Conservation (phyloP, 2,329 filamentous ascomycete genomes). For the Metarhizium guizhouense region DNA sequence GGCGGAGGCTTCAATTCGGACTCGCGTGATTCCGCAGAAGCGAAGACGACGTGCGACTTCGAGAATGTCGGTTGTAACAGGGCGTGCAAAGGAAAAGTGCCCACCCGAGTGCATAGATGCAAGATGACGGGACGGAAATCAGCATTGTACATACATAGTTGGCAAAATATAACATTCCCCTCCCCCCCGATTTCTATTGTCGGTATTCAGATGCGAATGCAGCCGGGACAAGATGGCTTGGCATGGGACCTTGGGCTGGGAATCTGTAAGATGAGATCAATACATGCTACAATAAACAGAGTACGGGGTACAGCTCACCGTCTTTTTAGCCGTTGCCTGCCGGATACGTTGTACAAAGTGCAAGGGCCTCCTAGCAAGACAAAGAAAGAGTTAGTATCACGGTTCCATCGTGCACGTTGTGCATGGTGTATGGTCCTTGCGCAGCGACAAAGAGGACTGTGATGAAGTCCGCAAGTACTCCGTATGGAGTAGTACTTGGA, state of each 20-base stretch:
- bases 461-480: no score
- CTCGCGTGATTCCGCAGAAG: background rate
- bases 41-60: background rate
- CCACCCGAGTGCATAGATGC: background rate
- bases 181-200: background rate
- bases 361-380: background rate
- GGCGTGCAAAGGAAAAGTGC: background rate
- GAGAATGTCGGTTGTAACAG: background rate
- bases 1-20: background rate
- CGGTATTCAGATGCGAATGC: background rate
- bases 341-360: background rate
- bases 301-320: background rate
- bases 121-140: background rate
- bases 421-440: background rate
- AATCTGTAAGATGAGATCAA: no score
- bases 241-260: background rate
- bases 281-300: background rate
- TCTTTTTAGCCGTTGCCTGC: background rate
- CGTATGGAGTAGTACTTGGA: no score
- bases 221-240: background rate
- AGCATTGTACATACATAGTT: no score
- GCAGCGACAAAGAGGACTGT: no score
- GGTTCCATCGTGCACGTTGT: background rate
- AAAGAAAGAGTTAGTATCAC: background rate
- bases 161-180: no score